phyloP scores from a whole-genome alignment of 257 asterid genomes.

The Capsicum chinense region DNA sequence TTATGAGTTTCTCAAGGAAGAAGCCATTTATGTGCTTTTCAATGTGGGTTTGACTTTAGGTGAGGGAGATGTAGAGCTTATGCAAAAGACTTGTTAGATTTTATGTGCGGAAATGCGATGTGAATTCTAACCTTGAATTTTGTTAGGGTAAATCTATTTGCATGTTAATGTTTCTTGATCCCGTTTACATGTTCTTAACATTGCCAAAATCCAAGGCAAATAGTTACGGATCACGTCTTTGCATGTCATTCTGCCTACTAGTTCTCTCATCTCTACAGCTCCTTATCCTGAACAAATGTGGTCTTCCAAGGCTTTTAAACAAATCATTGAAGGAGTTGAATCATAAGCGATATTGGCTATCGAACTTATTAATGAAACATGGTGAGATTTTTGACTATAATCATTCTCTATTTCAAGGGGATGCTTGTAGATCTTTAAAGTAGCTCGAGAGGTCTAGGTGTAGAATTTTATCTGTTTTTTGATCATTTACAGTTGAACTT shows the following conservation, averaged over 20 bases:
- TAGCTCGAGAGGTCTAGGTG: not conserved
- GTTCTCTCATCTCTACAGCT: conserved; percentile 8
- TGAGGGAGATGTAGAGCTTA: conserved; percentile 6
- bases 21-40: conserved; percentile 25
- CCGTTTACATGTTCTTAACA: conserved; percentile 2
- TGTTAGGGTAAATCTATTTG: not conserved
- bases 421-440: conserved; percentile 1
- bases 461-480: not conserved
- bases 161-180: conserved; percentile 5
- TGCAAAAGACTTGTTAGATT: not conserved
- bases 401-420: not conserved
- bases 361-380: not conserved
- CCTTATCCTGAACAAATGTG: conserved; percentile 17
- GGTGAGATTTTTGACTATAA: not conserved
- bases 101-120: not conserved
- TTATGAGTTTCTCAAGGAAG: conserved; percentile 27
- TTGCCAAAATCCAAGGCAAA: not conserved
- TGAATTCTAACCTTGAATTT: conserved; percentile 2
- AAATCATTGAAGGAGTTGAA: not conserved
- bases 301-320: conserved; percentile 2
- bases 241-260: conserved; percentile 18
- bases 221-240: conserved; percentile 18
- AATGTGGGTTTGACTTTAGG: not conserved
- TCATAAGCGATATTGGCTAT: not conserved
- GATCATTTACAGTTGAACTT: not conserved